These are phyloP conservation scores for Kalmanozyma brasiliensis DNA, from an alignment of 1,284 basidiomycete genomes.

Conservation along the genomic window DNA sequence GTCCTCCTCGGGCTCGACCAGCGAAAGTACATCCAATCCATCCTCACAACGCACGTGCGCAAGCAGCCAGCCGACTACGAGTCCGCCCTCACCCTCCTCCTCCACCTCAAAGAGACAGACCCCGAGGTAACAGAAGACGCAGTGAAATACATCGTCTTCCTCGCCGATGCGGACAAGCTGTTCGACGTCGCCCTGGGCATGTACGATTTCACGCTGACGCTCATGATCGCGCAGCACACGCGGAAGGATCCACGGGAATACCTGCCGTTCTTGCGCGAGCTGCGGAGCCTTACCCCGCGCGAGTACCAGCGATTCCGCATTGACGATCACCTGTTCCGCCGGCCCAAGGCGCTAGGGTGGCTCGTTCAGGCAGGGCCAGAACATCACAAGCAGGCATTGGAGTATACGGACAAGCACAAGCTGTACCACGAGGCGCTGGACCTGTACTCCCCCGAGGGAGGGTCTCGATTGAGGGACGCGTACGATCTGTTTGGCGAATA, in stretches of 20 bases:
- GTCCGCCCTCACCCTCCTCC: slow-evolving; percentile 80
- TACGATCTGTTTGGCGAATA: slow-evolving; percentile 83
- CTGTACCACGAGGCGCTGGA: slow-evolving; percentile 71
- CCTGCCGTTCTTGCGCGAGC: slow-evolving; percentile 90
- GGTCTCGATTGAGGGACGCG: slow-evolving; percentile 25
- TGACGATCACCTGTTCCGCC: slow-evolving; percentile 87
- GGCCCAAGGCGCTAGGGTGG: slow-evolving; percentile 80
- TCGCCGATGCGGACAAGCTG: slow-evolving; percentile 89
- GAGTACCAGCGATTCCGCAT: slow-evolving; percentile 89
- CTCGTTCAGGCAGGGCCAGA: slow-evolving; percentile 79
- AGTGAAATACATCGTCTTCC: slow-evolving; percentile 97
- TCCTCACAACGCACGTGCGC: slow-evolving; percentile 91
- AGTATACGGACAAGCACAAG: slow-evolving; percentile 82
- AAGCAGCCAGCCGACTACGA: slow-evolving; percentile 93
- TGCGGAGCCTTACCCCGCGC: slow-evolving; percentile 79
- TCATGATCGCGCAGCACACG: slow-evolving; percentile 96
- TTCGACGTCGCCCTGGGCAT: slow-evolving; percentile 96
- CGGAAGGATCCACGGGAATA: slow-evolving; percentile 98
- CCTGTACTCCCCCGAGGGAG: slow-evolving; percentile 31
- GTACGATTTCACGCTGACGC: slow-evolving; percentile 96
- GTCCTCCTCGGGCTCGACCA: slow-evolving; percentile 79
- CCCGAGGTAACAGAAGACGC: slow-evolving; percentile 88
- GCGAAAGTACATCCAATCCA: slow-evolving; percentile 85
- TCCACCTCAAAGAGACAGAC: slow-evolving; percentile 78
- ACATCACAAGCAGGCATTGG: slow-evolving; percentile 81